Base-by-base conservation (phyloP, 805 yeast species). In the Suhomyces emberorum region DNA sequence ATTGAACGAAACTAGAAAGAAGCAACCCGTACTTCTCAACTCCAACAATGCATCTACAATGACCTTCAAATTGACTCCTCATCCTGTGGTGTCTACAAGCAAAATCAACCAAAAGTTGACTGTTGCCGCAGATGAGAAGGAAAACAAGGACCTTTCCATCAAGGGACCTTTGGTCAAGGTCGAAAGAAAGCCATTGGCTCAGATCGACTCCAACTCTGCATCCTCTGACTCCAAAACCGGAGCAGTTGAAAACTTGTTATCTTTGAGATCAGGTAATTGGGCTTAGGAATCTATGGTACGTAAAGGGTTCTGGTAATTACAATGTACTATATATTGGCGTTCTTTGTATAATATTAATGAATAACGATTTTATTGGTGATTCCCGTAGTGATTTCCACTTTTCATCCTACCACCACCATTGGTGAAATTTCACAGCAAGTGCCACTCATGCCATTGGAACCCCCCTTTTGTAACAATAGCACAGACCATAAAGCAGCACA, bases 191-290 rank as follows among this genome's bases (percentile, higher is more conserved):
- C 62, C 65, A 18, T 53, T 63, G 34, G 54, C 56, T 12, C 52
- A 50, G 33, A 24, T 61, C 15, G 44, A 35, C 33, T 11, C 46
- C 3, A 57, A 54, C 41, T 38, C 38, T 7, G 16, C 21, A 14
- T 7, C 28, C 12, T 16, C 25, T 14, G 24, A 15, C 17, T 32
- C 39, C 22, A 42, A 42, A 32, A 38, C 34, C 18, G 37, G 34
- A 12, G 42, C 42, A 27, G 68, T 66, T 14, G 62, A 67, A 32
- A 65, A 65, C 51, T 58, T 69, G 43, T 54, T 70, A 30, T 59
- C 70, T 18, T 52, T 69, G 37, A 61, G 61, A 52, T 41, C 58
- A 7, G 68, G 65, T 3, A 55, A 56, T 37, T 63, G 69, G 68
- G 33, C 42, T 10, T 44, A 32, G n/a, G n/a, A n/a, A n/a, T n/a